Evolutionary conservation across 2,329 filamentous ascomycete species (phyloP), one percentile per base, ranked within the genome.

Genomic region (Colletotrichum sp.): DNA sequence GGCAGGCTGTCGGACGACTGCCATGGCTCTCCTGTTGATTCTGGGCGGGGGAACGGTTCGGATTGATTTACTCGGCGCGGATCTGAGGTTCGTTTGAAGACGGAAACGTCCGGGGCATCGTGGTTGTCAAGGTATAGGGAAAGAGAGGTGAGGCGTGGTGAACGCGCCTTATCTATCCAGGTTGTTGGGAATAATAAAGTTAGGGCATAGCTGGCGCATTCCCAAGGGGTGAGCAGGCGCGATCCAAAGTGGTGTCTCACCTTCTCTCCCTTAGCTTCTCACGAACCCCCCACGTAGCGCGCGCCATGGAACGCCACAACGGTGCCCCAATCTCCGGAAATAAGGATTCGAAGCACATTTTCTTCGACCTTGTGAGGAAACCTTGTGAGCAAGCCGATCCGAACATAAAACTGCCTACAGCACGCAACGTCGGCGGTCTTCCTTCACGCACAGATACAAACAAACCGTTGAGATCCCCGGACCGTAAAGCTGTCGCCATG

Each of bases 201-300:
- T 70, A 52, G 16, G 57, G 57, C 39, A 70, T 63, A 63, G 34
- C 26, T 70, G 67, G 36, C 30, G 57, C 57, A 55, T 34, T 28
- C 44, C 18, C 15, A 69, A 67, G 64, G 64, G 60, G 72, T 65
- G 36, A 55, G 74, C 55, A 48, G 65, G 72, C 57, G 67, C 72
- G 26, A 48, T 24, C 48, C 22, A 71, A 48, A 36, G 36, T 34
- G 16, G 48, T 76, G 74, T 74, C 74, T 76, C 63, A 75, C 63
- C 16, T 63, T 67, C 73, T 28, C 57, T 65, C 64, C 70, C 74
- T 74, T 76, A 74, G 74, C 74, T 74, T 76, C 73, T 39, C 69
- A 67, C 52, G 15, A 63, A 67, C 69, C 30, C 67, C 36, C 30
- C 52, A 63, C 68, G 24, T 60, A 65, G 63, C 68, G 22, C n/a